Percentiles rank a stretch among this genome's conserved stretches.
Evolutionary conservation across 2,329 filamentous ascomycete genomes (phyloP).

Genomic region (Clonostachys rosea): DNA sequence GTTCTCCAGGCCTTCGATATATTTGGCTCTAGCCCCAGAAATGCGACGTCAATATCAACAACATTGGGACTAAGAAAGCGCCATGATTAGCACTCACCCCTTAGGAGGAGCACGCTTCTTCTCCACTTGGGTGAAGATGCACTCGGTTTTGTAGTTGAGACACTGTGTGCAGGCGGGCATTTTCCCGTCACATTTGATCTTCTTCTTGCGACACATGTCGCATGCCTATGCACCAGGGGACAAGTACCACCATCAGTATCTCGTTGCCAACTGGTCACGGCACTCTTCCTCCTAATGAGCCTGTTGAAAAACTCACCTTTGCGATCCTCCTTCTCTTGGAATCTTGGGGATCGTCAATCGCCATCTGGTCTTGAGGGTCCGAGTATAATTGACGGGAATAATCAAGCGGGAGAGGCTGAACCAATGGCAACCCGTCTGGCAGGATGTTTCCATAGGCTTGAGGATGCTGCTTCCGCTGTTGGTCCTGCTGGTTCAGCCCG

Average conservation of each 20-base stretch:
- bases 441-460: slow-evolving; percentile 5
- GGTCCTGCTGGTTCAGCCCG: too few relatives aligned
- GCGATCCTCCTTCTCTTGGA: slow-evolving; percentile 87
- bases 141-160: slow-evolving; percentile 96
- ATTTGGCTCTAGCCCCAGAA: slow-evolving; percentile 68
- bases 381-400: slow-evolving; percentile 56
- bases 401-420: slow-evolving; percentile 50
- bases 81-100: slow-evolving; percentile 55
- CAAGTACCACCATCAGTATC: neutral
- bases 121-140: slow-evolving; percentile 95
- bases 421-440: slow-evolving; percentile 50
- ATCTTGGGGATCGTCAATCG: slow-evolving; percentile 68
- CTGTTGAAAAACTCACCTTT: slow-evolving; percentile 51
- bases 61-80: slow-evolving; percentile 1
- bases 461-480: too few relatives aligned
- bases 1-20: slow-evolving; percentile 95
- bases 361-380: slow-evolving; percentile 37
- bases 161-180: slow-evolving; percentile 93
- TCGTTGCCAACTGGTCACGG: neutral
- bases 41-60: slow-evolving; percentile 10
- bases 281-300: neutral
- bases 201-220: slow-evolving; percentile 95
- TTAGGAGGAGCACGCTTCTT: slow-evolving; percentile 98
- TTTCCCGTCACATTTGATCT: slow-evolving; percentile 97
- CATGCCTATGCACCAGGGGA: slow-evolving; percentile 58